Conservation (phyloP, 1,284 basidiomycete species). For the Rhodotorula sp. region DNA sequence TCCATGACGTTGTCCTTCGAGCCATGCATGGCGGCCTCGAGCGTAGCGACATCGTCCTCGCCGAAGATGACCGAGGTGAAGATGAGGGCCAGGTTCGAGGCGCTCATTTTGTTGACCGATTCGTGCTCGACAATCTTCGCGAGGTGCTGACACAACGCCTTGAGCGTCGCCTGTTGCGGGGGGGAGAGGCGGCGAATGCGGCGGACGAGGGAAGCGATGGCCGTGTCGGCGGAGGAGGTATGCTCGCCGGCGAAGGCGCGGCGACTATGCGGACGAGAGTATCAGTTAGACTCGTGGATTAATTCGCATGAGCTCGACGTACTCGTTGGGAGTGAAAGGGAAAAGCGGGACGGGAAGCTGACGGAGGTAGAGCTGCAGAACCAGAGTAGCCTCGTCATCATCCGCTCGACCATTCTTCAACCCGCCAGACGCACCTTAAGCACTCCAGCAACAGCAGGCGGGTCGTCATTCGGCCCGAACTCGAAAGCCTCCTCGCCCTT, state of each 20-base stretch:
- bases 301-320: not conserved
- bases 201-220: constrained; percentile 71
- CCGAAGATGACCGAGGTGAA: constrained; percentile 54
- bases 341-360: constrained; percentile 93
- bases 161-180: constrained; percentile 86
- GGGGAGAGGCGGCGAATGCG: constrained; percentile 72
- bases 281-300: too few species aligned
- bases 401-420: constrained; percentile 50
- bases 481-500: constrained; percentile 80
- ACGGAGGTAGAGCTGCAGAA: constrained; percentile 71
- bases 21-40: constrained; percentile 66
- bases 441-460: constrained; percentile 83
- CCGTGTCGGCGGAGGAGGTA: constrained; percentile 65
- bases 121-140: constrained; percentile 67
- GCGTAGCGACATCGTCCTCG: constrained; percentile 77
- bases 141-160: constrained; percentile 83
- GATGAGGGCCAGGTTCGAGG: constrained; percentile 56
- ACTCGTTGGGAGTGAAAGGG: constrained; percentile 73
- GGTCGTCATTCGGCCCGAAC: constrained; percentile 75
- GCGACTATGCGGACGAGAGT: not conserved
- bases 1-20: constrained; percentile 89
- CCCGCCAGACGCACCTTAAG: constrained; percentile 59
- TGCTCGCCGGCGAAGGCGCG: constrained; percentile 15
- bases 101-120: constrained; percentile 90
- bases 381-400: not conserved